Evolutionary conservation across 805 yeast species (phyloP), one percentile per base, ranked within the genome.

Genomic region (Kodamaea kaohsiungensis): DNA sequence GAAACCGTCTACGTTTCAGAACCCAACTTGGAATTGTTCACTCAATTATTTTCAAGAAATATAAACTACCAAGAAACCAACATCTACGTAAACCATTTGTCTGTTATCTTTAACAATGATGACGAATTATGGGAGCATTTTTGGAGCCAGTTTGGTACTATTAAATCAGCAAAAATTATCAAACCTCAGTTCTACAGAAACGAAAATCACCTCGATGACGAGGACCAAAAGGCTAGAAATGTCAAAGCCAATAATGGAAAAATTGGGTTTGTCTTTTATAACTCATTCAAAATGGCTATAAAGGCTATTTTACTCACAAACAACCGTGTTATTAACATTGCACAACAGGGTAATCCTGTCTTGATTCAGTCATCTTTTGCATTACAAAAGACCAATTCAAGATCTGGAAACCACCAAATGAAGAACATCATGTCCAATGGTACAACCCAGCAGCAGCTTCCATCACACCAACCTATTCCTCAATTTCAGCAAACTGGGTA

Each of bases 71-170:
- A 86, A 65, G 91, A 87, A 60, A 83, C 91, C 4, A 89, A 89
- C 67, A 75, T 89, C 46, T 89, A 88, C 64, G 84, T 89, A 37
- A 87, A 84, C 56, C 83, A 84, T 63, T 69, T 89, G 40, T 87
- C 89, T 5, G 59, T 76, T 10, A 58, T 73, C 3, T 81, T 86
- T 65, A 75, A 72, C 50, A 91, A 88, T 65, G 73, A 79, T 17
- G 85, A 81, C 58, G 66, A 61, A 25, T 56, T 67, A 25, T 75
- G 79, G 79, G 69, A 63, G 40, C 30, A 51, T 27, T 75, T 75
- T 59, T 75, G 79, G 78, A 48, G 54, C 35, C 76, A 71, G 54
- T 75, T 73, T 64, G 78, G 78, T 9, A 43, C 49, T 7, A 68
- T 74, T 46, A 74, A 73, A 43, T 72, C 75, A 22, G 79, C 78